A percentile compares a stretch with the other conserved stretches of the same genome.
These are phyloP conservation scores for Lecanosticta acicola DNA, from an alignment of 2,329 filamentous ascomycete genomes.

Conservation along the genomic window DNA sequence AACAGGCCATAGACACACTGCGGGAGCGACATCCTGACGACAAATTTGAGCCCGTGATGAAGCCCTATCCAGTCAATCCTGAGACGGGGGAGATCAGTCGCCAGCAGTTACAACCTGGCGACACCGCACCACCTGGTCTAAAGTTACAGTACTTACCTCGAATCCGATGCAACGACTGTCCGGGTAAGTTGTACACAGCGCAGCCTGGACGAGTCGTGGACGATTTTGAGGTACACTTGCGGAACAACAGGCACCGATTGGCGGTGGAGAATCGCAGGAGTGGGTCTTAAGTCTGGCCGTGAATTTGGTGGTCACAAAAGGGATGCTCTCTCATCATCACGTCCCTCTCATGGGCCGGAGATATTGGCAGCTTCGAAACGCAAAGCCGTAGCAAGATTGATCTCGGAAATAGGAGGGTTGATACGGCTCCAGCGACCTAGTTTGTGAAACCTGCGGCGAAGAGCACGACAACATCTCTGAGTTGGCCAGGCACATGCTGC, in stretches of 20 bases:
- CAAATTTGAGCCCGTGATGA: constrained; percentile 85
- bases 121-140: constrained; percentile 56
- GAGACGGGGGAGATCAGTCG: constrained; percentile 59
- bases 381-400: too few relatives aligned
- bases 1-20: constrained; percentile 64
- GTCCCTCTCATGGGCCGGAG: too few relatives aligned
- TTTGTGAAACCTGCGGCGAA: too few relatives aligned
- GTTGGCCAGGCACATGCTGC: too few relatives aligned
- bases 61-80: constrained; percentile 70
- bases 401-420: too few relatives aligned
- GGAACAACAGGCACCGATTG: constrained; percentile 64
- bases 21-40: constrained; percentile 69
- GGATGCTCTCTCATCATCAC: too few relatives aligned
- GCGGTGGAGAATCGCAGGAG: constrained; percentile 19
- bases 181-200: constrained; percentile 88
- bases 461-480: too few relatives aligned
- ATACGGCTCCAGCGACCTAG: too few relatives aligned
- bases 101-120: constrained; percentile 39
- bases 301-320: background rate
- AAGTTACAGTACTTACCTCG: constrained; percentile 81
- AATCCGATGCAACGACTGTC: constrained; percentile 87
- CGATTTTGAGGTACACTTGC: constrained; percentile 90
- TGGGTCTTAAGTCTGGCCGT: background rate
- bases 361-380: too few relatives aligned
- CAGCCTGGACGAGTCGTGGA: constrained; percentile 77